Conservation (phyloP, 2,329 filamentous ascomycete species). For the Trichoderma brevicompactum region DNA sequence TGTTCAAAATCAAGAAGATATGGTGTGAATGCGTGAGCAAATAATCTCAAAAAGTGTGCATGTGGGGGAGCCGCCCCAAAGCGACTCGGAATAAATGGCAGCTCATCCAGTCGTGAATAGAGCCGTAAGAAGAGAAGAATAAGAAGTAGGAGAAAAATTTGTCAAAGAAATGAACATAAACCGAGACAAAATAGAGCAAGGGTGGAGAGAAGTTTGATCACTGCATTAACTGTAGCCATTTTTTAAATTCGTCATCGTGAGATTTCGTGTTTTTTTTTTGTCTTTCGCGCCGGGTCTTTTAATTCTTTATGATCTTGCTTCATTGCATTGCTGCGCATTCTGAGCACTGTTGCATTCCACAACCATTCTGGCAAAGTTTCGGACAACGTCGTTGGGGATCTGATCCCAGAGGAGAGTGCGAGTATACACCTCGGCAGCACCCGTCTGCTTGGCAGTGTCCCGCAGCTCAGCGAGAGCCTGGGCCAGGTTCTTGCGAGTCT, state of each 20-base stretch:
- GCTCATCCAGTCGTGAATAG: slow-evolving; percentile 33
- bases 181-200: slow-evolving; percentile 29
- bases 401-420: slow-evolving; percentile 92
- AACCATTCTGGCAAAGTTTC: slow-evolving; percentile 90
- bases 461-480: slow-evolving; percentile 83
- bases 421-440: slow-evolving; percentile 86
- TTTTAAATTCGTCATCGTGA: slow-evolving; percentile 43
- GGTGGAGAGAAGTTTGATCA: slow-evolving; percentile 30
- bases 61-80: slow-evolving; percentile 38
- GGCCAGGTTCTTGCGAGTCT: slow-evolving; percentile 74
- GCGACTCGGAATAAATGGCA: slow-evolving; percentile 41
- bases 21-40: slow-evolving; percentile 55
- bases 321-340: slow-evolving; percentile 50
- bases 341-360: slow-evolving; percentile 67
- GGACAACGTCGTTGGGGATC: slow-evolving; percentile 88
- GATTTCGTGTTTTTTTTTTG: slow-evolving; percentile 41
- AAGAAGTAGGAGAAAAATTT: slow-evolving; percentile 36
- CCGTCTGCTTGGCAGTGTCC: slow-evolving; percentile 66
- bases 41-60: slow-evolving; percentile 44
- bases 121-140: slow-evolving; percentile 28
- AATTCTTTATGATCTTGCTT: slow-evolving; percentile 46
- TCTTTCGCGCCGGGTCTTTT: slow-evolving; percentile 41
- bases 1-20: slow-evolving; percentile 40
- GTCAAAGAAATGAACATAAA: slow-evolving; percentile 31
- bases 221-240: slow-evolving; percentile 31